phyloP scores from a whole-genome alignment of 306 rosid genomes.

The Senna siamea region DNA sequence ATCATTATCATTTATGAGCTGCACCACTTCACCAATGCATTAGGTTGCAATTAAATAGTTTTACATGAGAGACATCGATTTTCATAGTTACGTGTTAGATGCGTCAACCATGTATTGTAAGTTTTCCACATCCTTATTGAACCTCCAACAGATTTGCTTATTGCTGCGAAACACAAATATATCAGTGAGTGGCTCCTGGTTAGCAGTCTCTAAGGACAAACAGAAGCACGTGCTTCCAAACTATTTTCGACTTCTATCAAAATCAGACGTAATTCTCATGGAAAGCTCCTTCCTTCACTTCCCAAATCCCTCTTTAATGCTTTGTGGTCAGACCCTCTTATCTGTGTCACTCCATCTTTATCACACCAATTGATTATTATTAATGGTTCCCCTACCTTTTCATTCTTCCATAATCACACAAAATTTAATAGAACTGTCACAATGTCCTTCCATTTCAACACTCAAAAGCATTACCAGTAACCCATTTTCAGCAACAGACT shows the following conservation, averaged over 20 bases:
- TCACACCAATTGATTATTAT: constrained; percentile 18
- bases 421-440: constrained; percentile 21
- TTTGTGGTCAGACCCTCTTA: neutral
- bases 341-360: neutral
- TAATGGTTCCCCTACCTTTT: constrained; percentile 32
- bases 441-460: constrained; percentile 15
- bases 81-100: constrained; percentile 21
- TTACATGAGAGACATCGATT: constrained; percentile 4
- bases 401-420: constrained; percentile 19
- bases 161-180: constrained; percentile 23
- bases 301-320: neutral
- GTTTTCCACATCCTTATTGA: neutral
- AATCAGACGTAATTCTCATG: constrained; percentile 1
- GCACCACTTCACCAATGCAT: constrained; percentile 1
- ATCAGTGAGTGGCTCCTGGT: neutral
- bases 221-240: neutral
- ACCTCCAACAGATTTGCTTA: constrained; percentile 1
- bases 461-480: constrained; percentile 8
- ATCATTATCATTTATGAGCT: constrained; percentile 8
- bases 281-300: constrained; percentile 5
- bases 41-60: neutral
- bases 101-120: neutral
- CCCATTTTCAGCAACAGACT: neutral
- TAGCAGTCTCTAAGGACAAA: neutral
- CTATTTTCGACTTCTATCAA: neutral